Base-by-base conservation (phyloP, 2,329 filamentous ascomycete species). In the Setomelanomma holmii region DNA sequence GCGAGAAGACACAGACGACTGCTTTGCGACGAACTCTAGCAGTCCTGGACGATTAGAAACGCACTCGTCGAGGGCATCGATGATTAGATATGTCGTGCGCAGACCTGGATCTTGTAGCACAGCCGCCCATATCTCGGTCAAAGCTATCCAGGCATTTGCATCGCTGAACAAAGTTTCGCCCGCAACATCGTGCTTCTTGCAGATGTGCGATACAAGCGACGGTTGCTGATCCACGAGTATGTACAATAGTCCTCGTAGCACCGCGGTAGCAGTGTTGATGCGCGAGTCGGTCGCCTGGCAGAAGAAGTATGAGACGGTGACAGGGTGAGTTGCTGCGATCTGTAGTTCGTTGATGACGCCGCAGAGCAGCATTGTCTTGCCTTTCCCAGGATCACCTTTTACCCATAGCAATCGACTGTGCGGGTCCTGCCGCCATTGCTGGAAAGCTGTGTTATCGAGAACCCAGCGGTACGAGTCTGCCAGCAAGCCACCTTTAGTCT, bases 101-200 rank as follows among this genome's bases (percentile, higher is more conserved):
- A 0, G 52, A 40, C 10, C 62, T 4, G 54, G 51, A 40, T 80
- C 75, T 16, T 69, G n/a, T 3, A 83, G 51, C 10, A 83, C 78
- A 2, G 56, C 54, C 1, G 19, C 52, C 0, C 82, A 70, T 3
- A 81, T 74, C 1, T 69, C 45, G 0, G 58, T 30, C 23, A 56
- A 38, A 12, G 27, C 30, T 22, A 48, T 43, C 19, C 20, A 30
- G 14, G 51, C 51, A 66, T 78, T 78, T 0, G 39, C 16, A 41
- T 74, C 75, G 10, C 78, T 24, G 34, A 53, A 56, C 21, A 56
- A 17, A 19, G 11, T 27, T 36, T 45, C 40, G 19, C 49, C 53
- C 22, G 53, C 49, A 4, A 40, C 19, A 23, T 55, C 53, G 36
- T 79, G 76, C 36, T 68, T 66, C 10, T 65, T 34, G 7, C 45